Conservation (phyloP, 225 moss, liverwort and hornwort genomes). For the Polytrichum formosum region DNA sequence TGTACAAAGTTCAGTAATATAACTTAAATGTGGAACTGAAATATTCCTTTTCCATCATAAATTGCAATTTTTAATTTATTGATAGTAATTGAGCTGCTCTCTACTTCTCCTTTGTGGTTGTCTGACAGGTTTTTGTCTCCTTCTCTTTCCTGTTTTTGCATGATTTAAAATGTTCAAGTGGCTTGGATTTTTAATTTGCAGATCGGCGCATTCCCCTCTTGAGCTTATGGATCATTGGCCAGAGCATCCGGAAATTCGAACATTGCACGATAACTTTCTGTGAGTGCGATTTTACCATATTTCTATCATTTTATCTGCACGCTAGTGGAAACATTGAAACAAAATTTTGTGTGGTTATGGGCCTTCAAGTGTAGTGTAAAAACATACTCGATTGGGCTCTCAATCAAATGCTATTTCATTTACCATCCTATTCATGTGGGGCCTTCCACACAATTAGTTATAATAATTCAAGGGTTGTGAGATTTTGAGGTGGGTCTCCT, state of each 20-base stretch:
- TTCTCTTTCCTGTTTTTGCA: not conserved
- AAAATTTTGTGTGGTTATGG: too few relatives aligned
- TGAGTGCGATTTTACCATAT: slow-evolving; percentile 15
- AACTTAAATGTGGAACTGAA: not conserved
- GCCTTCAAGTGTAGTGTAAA: too few relatives aligned
- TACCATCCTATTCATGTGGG: too few relatives aligned
- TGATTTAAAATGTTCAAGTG: not conserved
- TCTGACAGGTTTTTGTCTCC: not conserved
- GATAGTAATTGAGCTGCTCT: not conserved
- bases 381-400: too few relatives aligned
- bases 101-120: not conserved
- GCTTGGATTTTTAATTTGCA: slow-evolving; percentile 5
- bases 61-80: not conserved
- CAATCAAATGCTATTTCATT: too few relatives aligned
- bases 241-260: slow-evolving; percentile 78
- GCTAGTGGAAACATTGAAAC: not conserved
- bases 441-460: too few relatives aligned
- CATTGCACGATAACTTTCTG: slow-evolving; percentile 84
- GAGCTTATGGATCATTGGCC: slow-evolving; percentile 68
- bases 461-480: too few relatives aligned
- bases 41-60: too few relatives aligned
- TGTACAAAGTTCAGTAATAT: not conserved
- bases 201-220: slow-evolving; percentile 50
- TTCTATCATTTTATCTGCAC: not conserved
- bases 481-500: not conserved